Evolutionary conservation across 176 grass and related monocot genomes (phyloP).

Genomic region (Carex kokanica): DNA sequence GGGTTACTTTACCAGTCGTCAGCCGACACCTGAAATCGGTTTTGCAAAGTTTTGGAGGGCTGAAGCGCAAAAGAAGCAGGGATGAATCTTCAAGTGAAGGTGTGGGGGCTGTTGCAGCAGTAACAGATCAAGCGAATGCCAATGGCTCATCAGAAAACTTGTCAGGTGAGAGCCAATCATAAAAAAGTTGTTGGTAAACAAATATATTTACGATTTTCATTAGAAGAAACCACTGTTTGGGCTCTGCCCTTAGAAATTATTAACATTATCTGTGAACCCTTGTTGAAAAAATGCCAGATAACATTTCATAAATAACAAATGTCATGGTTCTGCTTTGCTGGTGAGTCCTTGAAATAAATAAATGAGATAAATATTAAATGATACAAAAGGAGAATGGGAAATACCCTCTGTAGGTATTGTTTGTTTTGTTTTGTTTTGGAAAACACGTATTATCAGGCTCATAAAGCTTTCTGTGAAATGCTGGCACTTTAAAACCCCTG

Average conservation of each 20-base stretch:
- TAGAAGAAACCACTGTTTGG: neutral
- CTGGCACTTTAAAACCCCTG: neutral
- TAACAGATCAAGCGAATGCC: neutral
- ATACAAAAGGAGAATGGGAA: neutral
- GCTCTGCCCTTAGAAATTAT: neutral
- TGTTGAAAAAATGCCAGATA: neutral
- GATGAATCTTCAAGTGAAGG: constrained; percentile 35
- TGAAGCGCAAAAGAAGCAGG: constrained; percentile 75
- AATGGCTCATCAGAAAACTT: neutral
- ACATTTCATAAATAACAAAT: neutral
- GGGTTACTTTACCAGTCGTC: constrained; percentile 78
- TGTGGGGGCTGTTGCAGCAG: constrained; percentile 13
- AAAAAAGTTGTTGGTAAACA: neutral
- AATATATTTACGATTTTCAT: neutral
- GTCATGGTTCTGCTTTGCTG: neutral
- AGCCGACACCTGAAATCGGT: constrained; percentile 77
- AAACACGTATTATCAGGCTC: neutral
- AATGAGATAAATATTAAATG: neutral
- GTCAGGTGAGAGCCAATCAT: neutral
- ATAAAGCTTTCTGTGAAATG: neutral
- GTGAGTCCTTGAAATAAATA: neutral
- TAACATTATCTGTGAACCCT: neutral
- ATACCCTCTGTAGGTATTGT: neutral
- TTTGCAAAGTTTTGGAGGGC: constrained; percentile 30
- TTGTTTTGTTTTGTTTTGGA: neutral